phyloP scores from a whole-genome alignment of 129 eudicot genomes.

The Logfia minima region DNA sequence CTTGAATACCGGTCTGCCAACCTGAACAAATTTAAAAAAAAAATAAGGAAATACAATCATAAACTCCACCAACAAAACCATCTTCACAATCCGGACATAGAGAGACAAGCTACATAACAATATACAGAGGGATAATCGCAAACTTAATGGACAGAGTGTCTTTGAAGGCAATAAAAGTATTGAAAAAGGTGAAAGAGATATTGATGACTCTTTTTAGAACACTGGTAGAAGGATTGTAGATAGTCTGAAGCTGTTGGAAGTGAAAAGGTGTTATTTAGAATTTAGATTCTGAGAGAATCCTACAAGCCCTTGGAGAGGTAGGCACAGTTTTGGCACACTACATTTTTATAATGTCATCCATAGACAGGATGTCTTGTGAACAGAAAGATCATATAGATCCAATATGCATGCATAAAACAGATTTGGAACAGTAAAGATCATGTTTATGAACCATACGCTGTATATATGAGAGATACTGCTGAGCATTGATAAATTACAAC shows the following conservation, averaged over 20 bases:
- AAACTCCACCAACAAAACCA: neutral
- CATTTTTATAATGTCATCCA: neutral
- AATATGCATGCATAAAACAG: neutral
- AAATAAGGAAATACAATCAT: neutral
- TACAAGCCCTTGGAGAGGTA: neutral
- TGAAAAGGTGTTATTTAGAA: neutral
- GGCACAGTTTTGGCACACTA: neutral
- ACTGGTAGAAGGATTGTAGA: neutral
- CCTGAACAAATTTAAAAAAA: slow-evolving; percentile 38
- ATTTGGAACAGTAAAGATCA: neutral
- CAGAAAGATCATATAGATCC: neutral
- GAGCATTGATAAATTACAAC: neutral
- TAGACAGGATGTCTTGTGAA: neutral
- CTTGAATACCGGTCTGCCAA: slow-evolving; percentile 89
- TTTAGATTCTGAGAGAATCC: neutral
- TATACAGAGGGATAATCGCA: too few species aligned
- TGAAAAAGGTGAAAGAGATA: too few species aligned
- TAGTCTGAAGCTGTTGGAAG: neutral
- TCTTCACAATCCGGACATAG: too few species aligned
- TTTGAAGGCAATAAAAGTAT: neutral
- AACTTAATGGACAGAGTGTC: too few species aligned
- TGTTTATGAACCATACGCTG: neutral
- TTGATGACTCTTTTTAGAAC: neutral
- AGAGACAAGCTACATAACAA: too few species aligned
- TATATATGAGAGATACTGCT: neutral